Evolutionary conservation across 352 stramenopile genomes (phyloP).

Genomic region (Phytophthora tentaculata): DNA sequence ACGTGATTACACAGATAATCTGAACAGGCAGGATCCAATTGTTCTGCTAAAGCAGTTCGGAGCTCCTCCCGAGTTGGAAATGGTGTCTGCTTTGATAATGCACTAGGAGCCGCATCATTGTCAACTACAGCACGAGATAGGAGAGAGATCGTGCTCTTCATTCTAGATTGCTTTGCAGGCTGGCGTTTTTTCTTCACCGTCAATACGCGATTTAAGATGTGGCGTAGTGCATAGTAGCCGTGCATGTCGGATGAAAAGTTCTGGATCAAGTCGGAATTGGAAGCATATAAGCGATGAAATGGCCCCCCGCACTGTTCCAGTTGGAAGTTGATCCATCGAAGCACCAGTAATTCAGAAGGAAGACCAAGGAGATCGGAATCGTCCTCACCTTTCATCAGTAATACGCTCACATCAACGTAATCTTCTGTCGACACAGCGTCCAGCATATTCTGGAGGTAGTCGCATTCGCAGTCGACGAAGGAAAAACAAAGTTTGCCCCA

Average conservation of each 20-base stretch:
- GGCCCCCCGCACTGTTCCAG: conserved; percentile 49
- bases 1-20: conserved; percentile 48
- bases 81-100: conserved; percentile 29
- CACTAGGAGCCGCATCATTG: conserved; percentile 1
- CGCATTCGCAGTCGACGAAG: conserved; percentile 61
- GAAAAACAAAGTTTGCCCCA: conserved; percentile 65
- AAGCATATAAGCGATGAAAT: conserved; percentile 28
- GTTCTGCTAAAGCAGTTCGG: conserved; percentile 38
- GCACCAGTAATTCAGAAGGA: conserved; percentile 63
- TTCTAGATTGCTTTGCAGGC: conserved; percentile 11
- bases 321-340: conserved; percentile 79
- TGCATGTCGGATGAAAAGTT: conserved; percentile 79
- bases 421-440: conserved; percentile 42
- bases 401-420: conserved; percentile 51
- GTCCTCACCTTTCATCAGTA: conserved; percentile 65
- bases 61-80: conserved; percentile 55
- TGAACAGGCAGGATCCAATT: conserved; percentile 50
- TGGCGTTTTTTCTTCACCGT: conserved; percentile 13
- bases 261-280: conserved; percentile 53
- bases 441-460: conserved; percentile 71
- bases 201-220: conserved; percentile 55
- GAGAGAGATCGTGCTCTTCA: conserved; percentile 27
- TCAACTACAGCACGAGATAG: conserved; percentile 16
- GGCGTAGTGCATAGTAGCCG: conserved; percentile 55
- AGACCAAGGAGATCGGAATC: conserved; percentile 51